Evolutionary conservation across 768 basidiomycete species (phyloP), one percentile per base, ranked within the genome.

Genomic region (Russula griseocarnosa): DNA sequence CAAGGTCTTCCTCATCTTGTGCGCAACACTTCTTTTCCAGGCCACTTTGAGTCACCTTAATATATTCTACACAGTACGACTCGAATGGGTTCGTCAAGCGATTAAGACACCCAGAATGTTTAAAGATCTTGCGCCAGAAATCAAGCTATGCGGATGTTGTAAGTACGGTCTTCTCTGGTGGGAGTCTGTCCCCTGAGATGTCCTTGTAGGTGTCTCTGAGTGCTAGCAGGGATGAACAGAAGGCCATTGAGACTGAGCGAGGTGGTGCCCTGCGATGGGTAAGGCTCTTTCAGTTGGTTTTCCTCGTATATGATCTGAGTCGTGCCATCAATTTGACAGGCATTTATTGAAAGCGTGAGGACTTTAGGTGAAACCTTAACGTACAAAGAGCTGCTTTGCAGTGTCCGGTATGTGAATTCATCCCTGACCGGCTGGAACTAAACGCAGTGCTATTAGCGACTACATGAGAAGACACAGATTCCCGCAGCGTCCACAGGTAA

Each of bases 1-100:
- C 34, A 3, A 63, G 62, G 46, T 58, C 55, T 63, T 38, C 62
- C 62, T 7, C 34, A 32, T 14, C 1, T 52, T 18, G 62, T 63
- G 53, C 14, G 62, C 13, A 22, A n/a, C 5, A 2, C 18, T 5
- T n/a, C 26, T 34, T n/a, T 32, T 52, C 4, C 24, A 0, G 30
- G 4, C 24, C 20, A 1, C 22, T 47, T 13, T 20, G 26, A 24
- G 24, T 58, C 40, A 7, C 11, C 30, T 51, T 55, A 13, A 55
- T 26, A 49, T 36, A 22, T 40, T 28, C 26, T 40, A 3, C 30
- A 7, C 28, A 56, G 61, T 62, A 56, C 28, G 7, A 47, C 47
- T 22, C 36, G 5, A 20, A 18, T 5, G 61, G 61, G 2, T 4
- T 26, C 9, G 47, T 38, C 9, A 59, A 59, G 14, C 7, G 3